Conservation (phyloP, 345 rosid species). For the Streptanthus diversifolius region DNA sequence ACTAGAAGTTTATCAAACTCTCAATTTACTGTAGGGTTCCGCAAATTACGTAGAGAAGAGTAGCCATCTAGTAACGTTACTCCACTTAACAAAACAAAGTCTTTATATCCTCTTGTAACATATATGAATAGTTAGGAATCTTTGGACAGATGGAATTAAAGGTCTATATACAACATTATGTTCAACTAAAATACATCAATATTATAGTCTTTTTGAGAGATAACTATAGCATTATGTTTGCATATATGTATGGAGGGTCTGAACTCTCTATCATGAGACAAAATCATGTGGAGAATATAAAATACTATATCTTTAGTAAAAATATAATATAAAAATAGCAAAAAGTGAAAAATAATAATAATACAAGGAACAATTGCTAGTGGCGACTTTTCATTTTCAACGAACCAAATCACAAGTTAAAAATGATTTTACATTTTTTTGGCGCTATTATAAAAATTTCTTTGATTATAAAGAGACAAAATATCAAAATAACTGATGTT, state of each 20-base stretch:
- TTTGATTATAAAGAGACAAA: neutral
- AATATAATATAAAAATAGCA: neutral
- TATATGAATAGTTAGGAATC: neutral
- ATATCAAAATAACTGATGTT: neutral
- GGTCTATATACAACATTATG: neutral
- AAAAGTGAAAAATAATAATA: neutral
- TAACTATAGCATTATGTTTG: neutral
- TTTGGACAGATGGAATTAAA: neutral
- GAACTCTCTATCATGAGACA: neutral
- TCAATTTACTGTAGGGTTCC: neutral
- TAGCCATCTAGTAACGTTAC: neutral
- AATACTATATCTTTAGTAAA: neutral
- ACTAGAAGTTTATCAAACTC: neutral
- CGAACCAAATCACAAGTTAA: slow-evolving; percentile 30
- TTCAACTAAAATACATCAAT: neutral
- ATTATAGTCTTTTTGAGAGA: neutral
- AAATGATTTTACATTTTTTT: slow-evolving; percentile 6
- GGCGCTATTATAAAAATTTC: slow-evolving; percentile 7
- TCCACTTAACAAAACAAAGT: neutral
- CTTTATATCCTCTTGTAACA: neutral
- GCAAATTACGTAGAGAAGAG: neutral
- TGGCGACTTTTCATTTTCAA: slow-evolving; percentile 19
- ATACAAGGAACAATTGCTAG: slow-evolving; percentile 23
- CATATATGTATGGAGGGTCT: neutral
- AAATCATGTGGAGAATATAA: neutral